Conservation (phyloP, 23 red algal species). For the Chondrus crispus region DNA sequence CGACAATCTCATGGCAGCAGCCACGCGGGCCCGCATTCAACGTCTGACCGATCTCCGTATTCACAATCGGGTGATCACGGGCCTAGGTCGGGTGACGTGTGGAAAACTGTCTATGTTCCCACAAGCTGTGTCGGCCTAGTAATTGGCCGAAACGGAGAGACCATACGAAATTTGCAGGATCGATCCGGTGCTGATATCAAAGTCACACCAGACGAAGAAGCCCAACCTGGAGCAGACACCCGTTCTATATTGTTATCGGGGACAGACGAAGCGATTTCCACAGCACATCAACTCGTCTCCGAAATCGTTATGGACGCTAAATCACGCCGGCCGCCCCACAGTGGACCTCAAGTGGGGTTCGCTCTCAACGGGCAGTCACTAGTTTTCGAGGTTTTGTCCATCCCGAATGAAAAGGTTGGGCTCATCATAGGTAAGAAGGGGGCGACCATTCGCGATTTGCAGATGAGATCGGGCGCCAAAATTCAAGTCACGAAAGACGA, state of each 20-base stretch:
- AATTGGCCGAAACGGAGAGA: conserved; percentile 91
- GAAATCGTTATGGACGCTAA: conserved; percentile 77
- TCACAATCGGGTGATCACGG: not conserved
- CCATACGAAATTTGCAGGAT: conserved; percentile 82
- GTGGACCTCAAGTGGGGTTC: not conserved
- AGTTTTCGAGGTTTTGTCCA: conserved; percentile 44
- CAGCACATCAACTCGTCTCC: conserved; percentile 69
- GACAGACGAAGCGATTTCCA: conserved; percentile 62
- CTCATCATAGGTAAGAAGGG: conserved; percentile 88
- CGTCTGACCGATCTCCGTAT: not conserved
- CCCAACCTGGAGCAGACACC: conserved; percentile 32
- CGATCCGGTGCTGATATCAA: conserved; percentile 84
- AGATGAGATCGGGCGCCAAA: conserved; percentile 70
- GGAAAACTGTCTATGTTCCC: conserved; percentile 84
- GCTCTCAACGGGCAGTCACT: conserved; percentile 36
- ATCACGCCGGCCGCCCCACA: conserved; percentile 26
- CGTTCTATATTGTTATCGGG: conserved; percentile 79
- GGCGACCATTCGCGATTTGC: conserved; percentile 85
- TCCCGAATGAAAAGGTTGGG: conserved; percentile 95
- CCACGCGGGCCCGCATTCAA: not conserved
- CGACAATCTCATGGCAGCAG: not conserved
- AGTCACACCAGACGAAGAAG: conserved; percentile 84
- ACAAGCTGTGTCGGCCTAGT: conserved; percentile 82
- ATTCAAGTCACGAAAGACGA: conserved; percentile 89
- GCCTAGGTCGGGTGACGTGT: conserved; percentile 24